Evolutionary conservation across 257 asterid genomes (phyloP), one percentile per base, ranked within the genome.

Genomic region (Solanum bulbocastanum): DNA sequence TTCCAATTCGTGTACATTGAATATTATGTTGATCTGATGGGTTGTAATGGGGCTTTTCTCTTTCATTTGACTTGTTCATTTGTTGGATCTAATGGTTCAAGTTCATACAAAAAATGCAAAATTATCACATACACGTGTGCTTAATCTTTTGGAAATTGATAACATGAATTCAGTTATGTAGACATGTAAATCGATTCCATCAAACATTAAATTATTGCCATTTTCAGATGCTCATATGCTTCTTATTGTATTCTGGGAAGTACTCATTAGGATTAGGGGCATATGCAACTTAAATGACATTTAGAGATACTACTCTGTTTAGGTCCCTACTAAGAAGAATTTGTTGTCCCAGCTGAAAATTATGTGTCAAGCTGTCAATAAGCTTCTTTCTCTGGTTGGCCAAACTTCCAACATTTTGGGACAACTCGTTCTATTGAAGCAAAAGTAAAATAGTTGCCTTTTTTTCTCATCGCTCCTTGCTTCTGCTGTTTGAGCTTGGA

Each of bases 391-490:
- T 78, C 69, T 86, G 49, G 73, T 72, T 44, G 83, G 2, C 88
- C 27, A 36, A 52, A 86, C 46, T 46, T 0, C 27, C 44, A 14
- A 23, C 11, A 6, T 86, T 74, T 74, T 56, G 39, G 85, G 30
- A 13, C 75, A 35, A 86, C 65, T 74, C 62, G 88, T 86, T 86
- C 85, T 74, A 42, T 74, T 72, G 88, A 75, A 86, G 85, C 85
- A 35, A 86, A 52, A 87, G 86, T 73, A 16, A 42, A 56, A 25
- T 37, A 40, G 88, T 76, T 76, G 65, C 79, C 69, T 81, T 56
- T 52, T 81, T 40, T 75, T 12, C 23, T 76, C 25, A 37, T 76
- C 16, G 1, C 76, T 87, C 86, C 42, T 73, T 87, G 84, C 32
- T 39, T 25, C 37, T 58, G 44, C 68, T 49, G 58, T 32, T 76